A percentile compares a stretch with the other conserved stretches of the same genome.
These are phyloP conservation scores for Candida montana DNA, from an alignment of 805 yeast species.

Conservation along the genomic window DNA sequence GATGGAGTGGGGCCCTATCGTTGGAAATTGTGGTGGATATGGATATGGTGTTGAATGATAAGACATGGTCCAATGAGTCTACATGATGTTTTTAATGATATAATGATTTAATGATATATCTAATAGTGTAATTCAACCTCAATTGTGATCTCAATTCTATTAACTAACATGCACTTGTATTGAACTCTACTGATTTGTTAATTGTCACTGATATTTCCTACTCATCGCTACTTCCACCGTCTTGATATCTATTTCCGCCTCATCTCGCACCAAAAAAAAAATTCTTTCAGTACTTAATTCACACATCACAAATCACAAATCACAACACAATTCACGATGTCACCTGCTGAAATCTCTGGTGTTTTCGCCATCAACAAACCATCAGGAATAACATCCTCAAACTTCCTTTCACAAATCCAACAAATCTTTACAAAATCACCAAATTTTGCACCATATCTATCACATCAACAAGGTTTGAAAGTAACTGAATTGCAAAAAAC, in stretches of 20 bases:
- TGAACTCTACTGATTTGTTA: too few species aligned
- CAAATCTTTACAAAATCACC: constrained; percentile 52
- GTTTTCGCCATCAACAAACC: constrained; percentile 91
- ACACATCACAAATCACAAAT: neutral
- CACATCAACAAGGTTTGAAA: constrained; percentile 43
- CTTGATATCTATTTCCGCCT: too few species aligned
- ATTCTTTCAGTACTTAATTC: neutral
- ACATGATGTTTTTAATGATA: too few species aligned
- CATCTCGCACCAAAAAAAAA: neutral
- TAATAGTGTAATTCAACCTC: too few species aligned
- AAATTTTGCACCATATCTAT: constrained; percentile 50
- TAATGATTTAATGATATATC: too few species aligned
- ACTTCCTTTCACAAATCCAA: constrained; percentile 65
- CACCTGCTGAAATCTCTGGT: constrained; percentile 64
- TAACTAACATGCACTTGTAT: too few species aligned
- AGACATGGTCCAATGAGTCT: too few species aligned
- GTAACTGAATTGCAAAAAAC: constrained; percentile 32
- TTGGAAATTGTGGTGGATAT: constrained; percentile 43
- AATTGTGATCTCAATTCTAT: too few species aligned
- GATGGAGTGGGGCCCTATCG: constrained; percentile 49
- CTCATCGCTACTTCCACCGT: too few species aligned
- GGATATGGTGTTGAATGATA: too few species aligned
- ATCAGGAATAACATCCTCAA: constrained; percentile 73
- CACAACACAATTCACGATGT: too few species aligned
- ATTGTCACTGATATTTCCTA: too few species aligned